Evolutionary conservation across 176 grass and related monocot genomes (phyloP), one percentile per base, ranked within the genome.

Genomic region (Ensete glaucum): DNA sequence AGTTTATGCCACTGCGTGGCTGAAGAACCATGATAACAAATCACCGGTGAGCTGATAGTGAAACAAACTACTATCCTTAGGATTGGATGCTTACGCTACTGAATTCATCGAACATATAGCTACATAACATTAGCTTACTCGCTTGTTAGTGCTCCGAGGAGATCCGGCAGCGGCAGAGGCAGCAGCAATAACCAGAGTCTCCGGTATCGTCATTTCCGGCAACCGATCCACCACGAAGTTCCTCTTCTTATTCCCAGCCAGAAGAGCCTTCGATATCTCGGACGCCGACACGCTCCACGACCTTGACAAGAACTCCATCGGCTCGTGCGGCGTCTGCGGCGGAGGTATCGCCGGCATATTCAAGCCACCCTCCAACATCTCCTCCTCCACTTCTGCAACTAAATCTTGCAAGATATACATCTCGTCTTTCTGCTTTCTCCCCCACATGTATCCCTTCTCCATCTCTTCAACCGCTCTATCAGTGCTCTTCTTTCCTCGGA

Each of bases 211-310:
- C 87, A 87, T 85, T 78, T 86, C 90, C 79, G 80, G 82, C 59
- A 85, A 15, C 52, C 79, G 66, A 72, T 77, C 73, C 0, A 70
- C 78, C 9, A 76, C 77, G 8, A 78, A 81, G 49, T 79, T 87
- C 73, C 84, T 85, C 80, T 64, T 89, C 74, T 85, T 92, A 74
- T 69, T 62, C 19, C 87, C 81, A 0, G 48, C 54, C 26, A 89
- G 12, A 2, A 93, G 82, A 0, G 88, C 82, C 87, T 89, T 93
- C 26, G 87, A 93, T 7, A 93, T 93, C 87, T 93, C 90, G 0
- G 90, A 87, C 0, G 90, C 87, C 1, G 90, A 93, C 80, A 93
- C 90, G 82, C 90, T 93, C 90, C 90, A 93, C 27, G 90, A 93
- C 80, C 90, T 60, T 0, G 90, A 85, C 49, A 93, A 56, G 81